These are phyloP conservation scores for Medicago arabica DNA, from an alignment of 306 rosid species.

Conservation along the genomic window DNA sequence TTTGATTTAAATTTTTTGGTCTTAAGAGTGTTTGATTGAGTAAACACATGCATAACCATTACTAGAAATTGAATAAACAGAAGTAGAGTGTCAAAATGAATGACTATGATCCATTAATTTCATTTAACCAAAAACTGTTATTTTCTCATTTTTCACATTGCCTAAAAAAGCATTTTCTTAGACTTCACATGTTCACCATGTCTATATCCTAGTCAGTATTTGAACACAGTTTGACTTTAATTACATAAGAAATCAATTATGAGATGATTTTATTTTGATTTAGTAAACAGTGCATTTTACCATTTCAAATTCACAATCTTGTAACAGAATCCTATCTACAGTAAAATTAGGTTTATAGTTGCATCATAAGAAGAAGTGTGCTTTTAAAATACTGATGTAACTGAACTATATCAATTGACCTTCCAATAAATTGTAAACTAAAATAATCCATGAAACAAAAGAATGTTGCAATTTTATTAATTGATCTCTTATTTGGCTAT, in stretches of 20 bases:
- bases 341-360: no score
- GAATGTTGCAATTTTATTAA: slow-evolving; percentile 40
- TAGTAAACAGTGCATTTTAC: neutral
- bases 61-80: no score
- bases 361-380: no score
- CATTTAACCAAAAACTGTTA: neutral
- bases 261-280: slow-evolving; percentile 26
- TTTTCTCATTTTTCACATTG: slow-evolving; percentile 10
- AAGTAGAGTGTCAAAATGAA: no score
- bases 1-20: no score
- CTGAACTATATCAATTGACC: neutral
- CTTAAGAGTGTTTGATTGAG: no score
- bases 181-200: neutral
- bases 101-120: no score
- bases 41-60: no score
- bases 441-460: slow-evolving; percentile 41
- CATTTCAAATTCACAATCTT: neutral
- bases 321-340: neutral
- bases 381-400: neutral
- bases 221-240: slow-evolving; percentile 21
- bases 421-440: neutral
- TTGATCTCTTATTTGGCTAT: slow-evolving; percentile 39
- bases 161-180: neutral
- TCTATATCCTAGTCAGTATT: slow-evolving; percentile 5
- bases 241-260: slow-evolving; percentile 15